Evolutionary conservation across 2,329 filamentous ascomycete species (phyloP).

Genomic region (Cladosporium sp.): DNA sequence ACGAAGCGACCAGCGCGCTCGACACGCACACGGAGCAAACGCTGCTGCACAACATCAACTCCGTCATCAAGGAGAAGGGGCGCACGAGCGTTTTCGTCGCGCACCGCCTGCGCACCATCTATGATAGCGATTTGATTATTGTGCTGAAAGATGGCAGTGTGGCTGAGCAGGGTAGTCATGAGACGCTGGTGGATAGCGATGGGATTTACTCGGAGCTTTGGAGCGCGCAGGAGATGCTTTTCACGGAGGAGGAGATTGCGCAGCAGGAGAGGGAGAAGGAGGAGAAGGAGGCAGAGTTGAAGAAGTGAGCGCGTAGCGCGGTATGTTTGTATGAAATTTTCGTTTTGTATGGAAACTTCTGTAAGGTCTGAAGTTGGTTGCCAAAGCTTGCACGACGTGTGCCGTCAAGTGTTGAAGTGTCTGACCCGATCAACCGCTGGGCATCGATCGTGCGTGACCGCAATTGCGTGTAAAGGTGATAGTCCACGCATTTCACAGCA

Average conservation of each 20-base stretch:
- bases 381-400: too few relatives aligned
- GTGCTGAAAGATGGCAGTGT: conserved; percentile 80
- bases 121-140: conserved; percentile 86
- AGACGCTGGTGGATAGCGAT: conserved; percentile 71
- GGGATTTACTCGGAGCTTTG: conserved; percentile 87
- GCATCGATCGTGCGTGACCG: too few relatives aligned
- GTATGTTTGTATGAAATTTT: too few relatives aligned
- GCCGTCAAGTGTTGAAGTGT: too few relatives aligned
- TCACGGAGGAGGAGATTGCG: conserved; percentile 28
- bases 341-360: too few relatives aligned
- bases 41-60: conserved; percentile 87
- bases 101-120: conserved; percentile 87
- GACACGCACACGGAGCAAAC: conserved; percentile 93
- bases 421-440: too few relatives aligned
- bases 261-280: conserved; percentile 13
- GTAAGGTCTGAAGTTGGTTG: too few relatives aligned
- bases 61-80: conserved; percentile 80
- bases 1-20: conserved; percentile 87
- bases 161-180: conserved; percentile 85
- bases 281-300: conserved; percentile 14
- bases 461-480: too few relatives aligned
- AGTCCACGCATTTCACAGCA: too few relatives aligned
- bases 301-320: too few relatives aligned
- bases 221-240: conserved; percentile 53
- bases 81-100: conserved; percentile 94